Percentiles rank a stretch among this genome's conserved stretches.
Conservation (phyloP, 169 alveolate genomes). For the Cryptosporidium meleagridis region DNA sequence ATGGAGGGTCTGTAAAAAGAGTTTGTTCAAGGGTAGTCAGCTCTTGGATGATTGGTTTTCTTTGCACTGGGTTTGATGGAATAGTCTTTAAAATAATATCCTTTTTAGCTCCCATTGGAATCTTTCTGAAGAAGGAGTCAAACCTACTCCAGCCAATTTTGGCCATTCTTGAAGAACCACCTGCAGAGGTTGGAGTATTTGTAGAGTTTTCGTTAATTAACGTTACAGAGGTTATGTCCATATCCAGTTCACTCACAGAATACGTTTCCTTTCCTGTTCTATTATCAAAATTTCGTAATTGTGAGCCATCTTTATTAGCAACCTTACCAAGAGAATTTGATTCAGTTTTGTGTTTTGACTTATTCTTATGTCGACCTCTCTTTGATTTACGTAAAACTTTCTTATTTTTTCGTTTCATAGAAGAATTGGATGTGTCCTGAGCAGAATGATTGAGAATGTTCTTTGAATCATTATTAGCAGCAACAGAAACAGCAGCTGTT, state of each 20-base stretch:
- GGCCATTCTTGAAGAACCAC: constrained; percentile 49
- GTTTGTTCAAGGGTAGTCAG: constrained; percentile 16
- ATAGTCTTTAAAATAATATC: constrained; percentile 48
- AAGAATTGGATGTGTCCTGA: neutral
- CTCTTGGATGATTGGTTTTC: constrained; percentile 33
- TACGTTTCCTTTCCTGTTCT: neutral
- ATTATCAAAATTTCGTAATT: neutral
- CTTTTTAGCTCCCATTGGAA: constrained; percentile 54
- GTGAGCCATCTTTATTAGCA: neutral
- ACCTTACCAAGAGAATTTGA: neutral
- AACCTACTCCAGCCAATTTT: constrained; percentile 66
- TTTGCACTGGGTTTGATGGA: constrained; percentile 4
- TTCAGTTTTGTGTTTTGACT: neutral
- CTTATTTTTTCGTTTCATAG: constrained; percentile 3
- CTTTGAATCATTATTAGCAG: neutral
- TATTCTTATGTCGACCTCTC: constrained; percentile 8
- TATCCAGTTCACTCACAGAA: neutral
- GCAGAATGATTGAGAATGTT: neutral
- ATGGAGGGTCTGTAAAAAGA: constrained; percentile 39
- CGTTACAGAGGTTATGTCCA: constrained; percentile 48
- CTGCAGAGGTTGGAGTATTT: constrained; percentile 10
- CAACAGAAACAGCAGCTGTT: neutral
- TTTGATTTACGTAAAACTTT: constrained; percentile 43
- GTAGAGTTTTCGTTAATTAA: constrained; percentile 32
- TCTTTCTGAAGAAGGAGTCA: constrained; percentile 45